Base-by-base conservation (phyloP, 2,329 filamentous ascomycete species). In the Zarea fungicola region DNA sequence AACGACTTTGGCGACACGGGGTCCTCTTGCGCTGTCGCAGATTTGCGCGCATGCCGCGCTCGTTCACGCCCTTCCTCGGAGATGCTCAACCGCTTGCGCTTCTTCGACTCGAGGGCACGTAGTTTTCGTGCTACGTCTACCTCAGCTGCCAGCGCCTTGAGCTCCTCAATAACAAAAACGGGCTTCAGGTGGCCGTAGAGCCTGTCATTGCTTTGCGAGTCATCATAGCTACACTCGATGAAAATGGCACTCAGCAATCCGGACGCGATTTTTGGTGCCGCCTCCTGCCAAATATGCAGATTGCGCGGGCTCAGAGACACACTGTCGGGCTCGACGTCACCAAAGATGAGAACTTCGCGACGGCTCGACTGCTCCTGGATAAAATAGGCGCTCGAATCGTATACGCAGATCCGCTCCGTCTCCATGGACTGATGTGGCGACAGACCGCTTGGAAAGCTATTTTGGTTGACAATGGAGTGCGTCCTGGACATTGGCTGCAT, bases 211-310 rank as follows among this genome's bases (percentile, higher is more conserved):
- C 81, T 76, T 59, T 90, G 85, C 7, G 80, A 80, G 64, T 96
- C 85, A 53, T 89, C 87, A 65, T 92, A 99, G 53, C 89, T 95
- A 66, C 92, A 97, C 71, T 99, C 93, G 58, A 99, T 95, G 62
- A 97, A 92, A 11, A 99, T 86, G 10, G 85, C 92, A 0, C 76
- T 78, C 1, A 99, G 75, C 4, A 77, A 74, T 2, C 89, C 88
- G 0, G 75, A 70, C 0, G 76, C 85, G 22, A 99, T 83, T 62
- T 95, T 96, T 8, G 85, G 85, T 0, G 91, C 92, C 0, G 92
- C 92, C 60, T 93, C 87, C 55, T 81, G 78, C 93, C 93, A 99
- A 13, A 99, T 82, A 13, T 75, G 73, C n/a, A 77, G 70, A 56
- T 93, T 97, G 21, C 91, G 83, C 1, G 92, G 90, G 1, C 81